Evolutionary conservation across 108 stramenopile genomes (phyloP).

Genomic region (Schizochytrium sp.): DNA sequence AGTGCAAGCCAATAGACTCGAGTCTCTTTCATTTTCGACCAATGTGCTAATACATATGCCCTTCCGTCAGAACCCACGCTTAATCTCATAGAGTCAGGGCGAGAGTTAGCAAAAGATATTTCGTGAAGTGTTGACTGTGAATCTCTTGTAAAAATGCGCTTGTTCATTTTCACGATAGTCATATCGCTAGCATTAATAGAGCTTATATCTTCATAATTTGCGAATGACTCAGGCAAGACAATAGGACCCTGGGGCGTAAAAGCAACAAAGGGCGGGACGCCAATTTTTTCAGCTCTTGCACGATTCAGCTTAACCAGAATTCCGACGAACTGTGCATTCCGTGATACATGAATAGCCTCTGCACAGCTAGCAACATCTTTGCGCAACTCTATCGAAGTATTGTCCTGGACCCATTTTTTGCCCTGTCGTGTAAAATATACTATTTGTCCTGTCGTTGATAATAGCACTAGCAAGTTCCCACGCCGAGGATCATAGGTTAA

Average conservation of each 20-base stretch:
- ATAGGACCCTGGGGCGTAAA: background rate
- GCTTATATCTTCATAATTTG: background rate
- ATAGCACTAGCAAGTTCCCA: background rate
- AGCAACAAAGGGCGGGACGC: background rate
- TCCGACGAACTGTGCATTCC: background rate
- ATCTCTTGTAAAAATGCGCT: background rate
- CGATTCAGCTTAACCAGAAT: background rate
- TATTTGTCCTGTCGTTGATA: background rate
- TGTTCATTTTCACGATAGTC: background rate
- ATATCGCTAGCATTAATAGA: background rate
- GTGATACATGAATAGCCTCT: slow-evolving; percentile 3
- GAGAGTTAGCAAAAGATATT: background rate
- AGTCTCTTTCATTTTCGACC: background rate
- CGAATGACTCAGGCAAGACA: slow-evolving; percentile 3
- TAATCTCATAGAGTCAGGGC: background rate
- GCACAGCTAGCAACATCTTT: background rate
- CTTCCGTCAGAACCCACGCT: background rate
- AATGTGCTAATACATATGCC: background rate
- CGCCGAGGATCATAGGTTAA: slow-evolving; percentile 21
- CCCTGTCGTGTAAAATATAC: slow-evolving; percentile 20
- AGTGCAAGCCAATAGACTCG: background rate
- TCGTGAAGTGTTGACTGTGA: background rate
- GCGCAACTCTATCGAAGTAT: background rate
- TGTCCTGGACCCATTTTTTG: slow-evolving; percentile 16
- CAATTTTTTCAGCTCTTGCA: background rate